Base-by-base conservation (phyloP, 495 filamentous ascomycete genomes). In the Penicillium steckii region DNA sequence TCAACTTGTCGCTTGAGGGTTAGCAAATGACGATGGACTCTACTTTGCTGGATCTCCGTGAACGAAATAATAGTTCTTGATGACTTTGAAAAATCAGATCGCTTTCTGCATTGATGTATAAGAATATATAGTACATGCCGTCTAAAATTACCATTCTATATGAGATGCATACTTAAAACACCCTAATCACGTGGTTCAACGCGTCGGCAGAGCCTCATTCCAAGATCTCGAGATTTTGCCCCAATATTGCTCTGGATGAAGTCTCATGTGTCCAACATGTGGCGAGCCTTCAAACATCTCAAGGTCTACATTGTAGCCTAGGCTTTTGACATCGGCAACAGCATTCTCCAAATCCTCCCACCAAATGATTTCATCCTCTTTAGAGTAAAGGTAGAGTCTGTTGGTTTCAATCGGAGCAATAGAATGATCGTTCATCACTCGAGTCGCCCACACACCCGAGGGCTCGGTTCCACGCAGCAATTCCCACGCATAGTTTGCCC, bases 221-320 rank as follows among this genome's bases (percentile, higher is more conserved):
- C 81, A 83, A 21, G 65, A 65, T 17, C 44, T 56, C 24, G 55
- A 35, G 37, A 84, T 75, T 37, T 63, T 69, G 7, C 50, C 53
- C 81, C 80, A 85, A 56, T 85, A 85, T 52, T 74, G 62, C 40
- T 77, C 70, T 3, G 73, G 64, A 51, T 81, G 72, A 50, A 66
- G 44, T 22, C 78, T 60, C 77, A 83, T 78, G 56, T 83, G 80
- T 0, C 77, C 77, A 10, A 82, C 79, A 57, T 82, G 79, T 2
- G 70, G 63, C 17, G 77, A 77, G 17, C 77, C 77, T 45, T 80
- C 70, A 49, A 83, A 83, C 54, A 77, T 56, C 53, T 76, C 68
- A 23, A 66, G 42, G 22, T 71, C 68, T 7, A 73, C 70, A 7
- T 43, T 55, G 32, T 74, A 82, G 0, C 79, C 79, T 30, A 50